Base-by-base conservation (phyloP, 2,329 filamentous ascomycete species). In the Aspergillus floridensis region DNA sequence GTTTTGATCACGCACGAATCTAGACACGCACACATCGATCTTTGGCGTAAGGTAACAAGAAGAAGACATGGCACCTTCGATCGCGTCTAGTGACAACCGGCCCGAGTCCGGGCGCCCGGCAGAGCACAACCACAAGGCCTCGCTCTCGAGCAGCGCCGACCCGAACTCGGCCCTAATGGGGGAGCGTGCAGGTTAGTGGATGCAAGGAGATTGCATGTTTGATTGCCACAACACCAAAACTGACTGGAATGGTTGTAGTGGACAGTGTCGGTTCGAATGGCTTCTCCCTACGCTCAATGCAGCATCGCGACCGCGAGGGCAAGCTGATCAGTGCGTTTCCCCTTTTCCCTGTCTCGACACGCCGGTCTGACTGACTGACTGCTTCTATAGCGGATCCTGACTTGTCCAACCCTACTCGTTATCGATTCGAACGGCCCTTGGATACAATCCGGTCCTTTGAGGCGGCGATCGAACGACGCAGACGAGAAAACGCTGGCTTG, bases 381-480 rank as follows among this genome's bases (percentile, higher is more conserved):
- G 7, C 26, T 29, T 21, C 22, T 12, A 2, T 70, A 96, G 93
- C 85, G 69, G 93, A 97, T 57, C 93, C 93, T 21, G 93, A 97
- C 76, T 84, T 86, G 64, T 96, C 92, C 47, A 97, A 97, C 72
- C 93, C 93, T 14, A 96, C 93, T 14, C 86, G 93, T 66, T 89
- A 85, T 69, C 87, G 92, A 70, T 88, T 91, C 84, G 93, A 97
- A 78, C 88, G 93, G 59, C 93, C 93, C 22, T 81, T 97, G 49
- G 93, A 96, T 70, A 97, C 93, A 1, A 96, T 97, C 69, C 86
- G 91, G 70, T 88, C 89, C 56, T 96, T 96, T 64, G 91, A 97
- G 75, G 90, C 88, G 41, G 91, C 91, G 56, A 96, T 96, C 69
- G 91, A 96, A 69, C 86, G 87, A 7, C 65, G 68, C 46, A 67